Conservation (phyloP, 306 rosid genomes). For the Quercus rubra region DNA sequence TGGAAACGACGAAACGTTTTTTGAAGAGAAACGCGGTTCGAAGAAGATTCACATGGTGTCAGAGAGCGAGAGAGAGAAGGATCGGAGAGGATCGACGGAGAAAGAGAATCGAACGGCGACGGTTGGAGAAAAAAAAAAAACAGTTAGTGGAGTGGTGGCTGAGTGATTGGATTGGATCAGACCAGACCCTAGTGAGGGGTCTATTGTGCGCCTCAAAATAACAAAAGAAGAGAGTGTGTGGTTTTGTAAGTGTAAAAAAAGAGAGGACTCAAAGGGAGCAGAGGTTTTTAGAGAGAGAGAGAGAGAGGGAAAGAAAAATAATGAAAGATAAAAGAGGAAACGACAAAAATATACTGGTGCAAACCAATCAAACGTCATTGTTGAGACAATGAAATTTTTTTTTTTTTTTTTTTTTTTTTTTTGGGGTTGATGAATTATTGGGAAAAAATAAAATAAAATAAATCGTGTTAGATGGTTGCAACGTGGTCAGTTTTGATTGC, state of each 20-base stretch:
- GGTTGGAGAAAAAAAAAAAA: background rate
- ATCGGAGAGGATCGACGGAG: background rate
- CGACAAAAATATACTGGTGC: conserved; percentile 3
- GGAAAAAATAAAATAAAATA: too few species aligned
- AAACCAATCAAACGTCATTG: conserved; percentile 8
- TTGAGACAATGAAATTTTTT: background rate
- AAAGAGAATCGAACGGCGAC: conserved; percentile 12
- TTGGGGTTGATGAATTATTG: background rate
- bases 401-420: background rate
- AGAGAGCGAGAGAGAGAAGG: background rate
- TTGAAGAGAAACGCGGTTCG: background rate
- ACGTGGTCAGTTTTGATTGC: conserved; percentile 12
- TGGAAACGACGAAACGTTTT: background rate
- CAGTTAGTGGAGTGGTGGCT: background rate
- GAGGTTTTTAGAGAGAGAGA: too few species aligned
- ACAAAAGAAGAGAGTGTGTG: background rate
- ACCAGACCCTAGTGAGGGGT: conserved; percentile 20
- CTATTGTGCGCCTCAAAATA: conserved; percentile 7
- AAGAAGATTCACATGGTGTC: conserved; percentile 1
- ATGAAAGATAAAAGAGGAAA: background rate
- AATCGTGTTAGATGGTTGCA: background rate
- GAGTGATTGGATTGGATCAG: conserved; percentile 12
- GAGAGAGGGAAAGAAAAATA: background rate
- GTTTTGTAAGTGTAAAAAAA: background rate
- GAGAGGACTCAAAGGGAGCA: too few species aligned